These are phyloP conservation scores for Paracoccidioides lutzii DNA, from an alignment of 2,329 filamentous ascomycete species.

Conservation along the genomic window DNA sequence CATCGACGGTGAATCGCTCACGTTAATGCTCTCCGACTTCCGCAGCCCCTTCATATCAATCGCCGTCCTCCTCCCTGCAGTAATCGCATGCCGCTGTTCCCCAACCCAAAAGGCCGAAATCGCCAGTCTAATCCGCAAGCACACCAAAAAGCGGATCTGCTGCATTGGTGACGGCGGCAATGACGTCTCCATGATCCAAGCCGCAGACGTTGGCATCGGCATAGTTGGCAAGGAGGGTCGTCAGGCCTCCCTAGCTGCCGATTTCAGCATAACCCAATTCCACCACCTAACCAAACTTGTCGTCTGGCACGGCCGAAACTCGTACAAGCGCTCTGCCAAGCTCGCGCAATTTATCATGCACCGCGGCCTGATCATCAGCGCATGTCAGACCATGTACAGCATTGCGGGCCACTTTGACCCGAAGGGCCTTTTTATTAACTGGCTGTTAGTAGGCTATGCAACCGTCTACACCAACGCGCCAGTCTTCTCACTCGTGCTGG, in stretches of 20 bases:
- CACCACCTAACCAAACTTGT: slow-evolving; percentile 87
- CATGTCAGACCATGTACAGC: slow-evolving; percentile 95
- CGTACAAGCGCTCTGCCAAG: slow-evolving; percentile 91
- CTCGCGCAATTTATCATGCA: slow-evolving; percentile 97
- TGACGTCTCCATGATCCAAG: slow-evolving; percentile 98
- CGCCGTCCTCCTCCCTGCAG: slow-evolving; percentile 76
- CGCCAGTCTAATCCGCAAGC: slow-evolving; percentile 74
- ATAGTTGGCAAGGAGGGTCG: slow-evolving; percentile 97
- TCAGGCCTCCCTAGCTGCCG: slow-evolving; percentile 85
- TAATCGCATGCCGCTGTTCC: slow-evolving; percentile 92
- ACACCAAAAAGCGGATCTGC: slow-evolving; percentile 89
- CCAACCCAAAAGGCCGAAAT: slow-evolving; percentile 95
- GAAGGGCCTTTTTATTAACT: slow-evolving; percentile 88
- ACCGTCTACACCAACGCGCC: slow-evolving; percentile 91
- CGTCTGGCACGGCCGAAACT: slow-evolving; percentile 98
- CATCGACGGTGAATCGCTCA: slow-evolving; percentile 85
- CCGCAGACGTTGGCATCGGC: slow-evolving; percentile 91
- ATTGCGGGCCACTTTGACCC: slow-evolving; percentile 88
- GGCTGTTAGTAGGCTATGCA: slow-evolving; percentile 91
- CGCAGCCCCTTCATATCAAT: slow-evolving; percentile 74
- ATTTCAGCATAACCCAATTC: slow-evolving; percentile 95
- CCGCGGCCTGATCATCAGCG: slow-evolving; percentile 82
- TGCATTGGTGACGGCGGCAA: slow-evolving; percentile 98
- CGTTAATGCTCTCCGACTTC: slow-evolving; percentile 71
- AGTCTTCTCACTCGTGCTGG: slow-evolving; percentile 84